Evolutionary conservation across 108 stramenopile genomes (phyloP).

Genomic region (Skeletonema tropicum): DNA sequence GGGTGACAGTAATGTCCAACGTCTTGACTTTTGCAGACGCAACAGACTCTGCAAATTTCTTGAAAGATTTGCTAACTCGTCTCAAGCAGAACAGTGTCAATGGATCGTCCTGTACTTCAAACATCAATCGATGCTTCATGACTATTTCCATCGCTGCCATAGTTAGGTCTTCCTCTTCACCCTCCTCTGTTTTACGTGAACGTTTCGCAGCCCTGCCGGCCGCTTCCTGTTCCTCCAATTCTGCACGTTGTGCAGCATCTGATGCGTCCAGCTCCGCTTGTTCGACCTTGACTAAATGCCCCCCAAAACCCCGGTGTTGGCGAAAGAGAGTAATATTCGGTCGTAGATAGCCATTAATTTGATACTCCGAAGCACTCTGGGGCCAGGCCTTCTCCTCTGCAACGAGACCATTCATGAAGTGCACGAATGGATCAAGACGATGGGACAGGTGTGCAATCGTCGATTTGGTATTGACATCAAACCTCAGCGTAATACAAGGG

Average conservation of each 20-base stretch:
- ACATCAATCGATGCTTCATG: background rate
- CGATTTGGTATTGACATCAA: slow-evolving; percentile 2
- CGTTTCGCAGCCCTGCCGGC: slow-evolving; percentile 3
- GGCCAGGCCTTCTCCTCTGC: slow-evolving; percentile 8
- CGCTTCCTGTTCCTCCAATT: slow-evolving; percentile 12
- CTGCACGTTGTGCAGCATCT: slow-evolving; percentile 13
- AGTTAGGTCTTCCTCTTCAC: background rate
- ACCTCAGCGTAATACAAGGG: slow-evolving; percentile 12
- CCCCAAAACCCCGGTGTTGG: slow-evolving; percentile 10
- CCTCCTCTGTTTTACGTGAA: slow-evolving; percentile 11
- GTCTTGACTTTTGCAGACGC: slow-evolving; percentile 11
- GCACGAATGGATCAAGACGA: slow-evolving; percentile 15
- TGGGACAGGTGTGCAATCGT: slow-evolving; percentile 21
- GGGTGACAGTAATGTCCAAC: slow-evolving; percentile 17
- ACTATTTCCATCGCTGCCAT: slow-evolving; percentile 20
- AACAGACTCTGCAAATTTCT: slow-evolving; percentile 13
- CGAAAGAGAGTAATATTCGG: slow-evolving; percentile 2
- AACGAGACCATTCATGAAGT: slow-evolving; percentile 8
- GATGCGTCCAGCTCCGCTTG: slow-evolving; percentile 7
- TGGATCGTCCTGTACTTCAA: slow-evolving; percentile 16
- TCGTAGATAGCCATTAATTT: slow-evolving; percentile 17
- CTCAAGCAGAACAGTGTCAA: slow-evolving; percentile 21
- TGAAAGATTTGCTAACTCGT: background rate
- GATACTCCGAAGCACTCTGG: background rate
- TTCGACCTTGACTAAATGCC: slow-evolving; percentile 8